phyloP scores from a whole-genome alignment of 2,329 filamentous ascomycete species.

The Aspergillus caelatus region DNA sequence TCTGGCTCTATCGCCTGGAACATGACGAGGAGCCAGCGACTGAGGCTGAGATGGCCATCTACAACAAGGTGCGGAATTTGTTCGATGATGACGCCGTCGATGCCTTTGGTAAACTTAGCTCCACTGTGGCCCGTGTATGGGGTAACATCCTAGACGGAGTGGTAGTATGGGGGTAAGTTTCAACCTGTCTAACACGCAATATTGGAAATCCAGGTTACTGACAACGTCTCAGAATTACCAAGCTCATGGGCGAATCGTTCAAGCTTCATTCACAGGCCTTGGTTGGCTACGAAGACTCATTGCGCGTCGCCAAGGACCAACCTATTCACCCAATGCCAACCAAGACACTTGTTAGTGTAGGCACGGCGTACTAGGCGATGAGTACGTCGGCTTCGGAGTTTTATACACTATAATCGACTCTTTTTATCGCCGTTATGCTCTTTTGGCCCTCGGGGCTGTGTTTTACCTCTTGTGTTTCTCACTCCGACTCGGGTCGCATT shows the following conservation, averaged over 20 bases:
- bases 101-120: conserved; percentile 83
- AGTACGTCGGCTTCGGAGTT: conserved; percentile 1
- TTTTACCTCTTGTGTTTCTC: background rate
- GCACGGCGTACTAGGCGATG: conserved; percentile 43
- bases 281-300: conserved; percentile 81
- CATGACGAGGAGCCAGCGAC: conserved; percentile 83
- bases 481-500: conserved; percentile 3
- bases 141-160: conserved; percentile 98
- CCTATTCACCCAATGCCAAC: conserved; percentile 47
- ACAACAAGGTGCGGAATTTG: conserved; percentile 76
- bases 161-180: conserved; percentile 95
- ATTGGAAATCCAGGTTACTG: conserved; percentile 39
- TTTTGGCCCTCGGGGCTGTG: background rate
- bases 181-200: conserved; percentile 18
- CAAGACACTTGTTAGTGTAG: conserved; percentile 47
- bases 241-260: conserved; percentile 97
- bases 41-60: conserved; percentile 47
- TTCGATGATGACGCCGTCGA: conserved; percentile 87
- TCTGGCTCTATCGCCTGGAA: conserved; percentile 99
- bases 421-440: conserved; percentile 19
- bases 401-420: conserved; percentile 14
- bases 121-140: conserved; percentile 94
- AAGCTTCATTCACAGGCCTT: conserved; percentile 94
- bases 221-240: conserved; percentile 54
- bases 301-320: conserved; percentile 44